These are phyloP conservation scores for Biscogniauxia marginata DNA, from an alignment of 2,329 filamentous ascomycete species.

Conservation along the genomic window DNA sequence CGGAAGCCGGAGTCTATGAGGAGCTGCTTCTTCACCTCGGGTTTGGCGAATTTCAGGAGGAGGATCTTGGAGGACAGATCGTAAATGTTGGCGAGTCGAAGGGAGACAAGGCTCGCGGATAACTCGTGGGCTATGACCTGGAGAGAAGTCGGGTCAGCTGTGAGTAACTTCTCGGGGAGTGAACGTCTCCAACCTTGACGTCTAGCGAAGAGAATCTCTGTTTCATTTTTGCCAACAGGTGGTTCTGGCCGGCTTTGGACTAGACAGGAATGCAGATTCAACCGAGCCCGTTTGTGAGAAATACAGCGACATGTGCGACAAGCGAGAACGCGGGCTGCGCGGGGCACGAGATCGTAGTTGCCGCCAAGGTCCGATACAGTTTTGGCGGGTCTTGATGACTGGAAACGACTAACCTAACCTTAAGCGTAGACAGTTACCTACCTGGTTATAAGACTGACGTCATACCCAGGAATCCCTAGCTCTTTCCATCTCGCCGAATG, in stretches of 20 bases:
- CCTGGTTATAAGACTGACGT: not conserved
- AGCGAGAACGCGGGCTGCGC: not conserved
- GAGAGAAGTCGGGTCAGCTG: constrained; percentile 3
- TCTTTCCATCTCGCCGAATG: not conserved
- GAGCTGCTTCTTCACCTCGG: constrained; percentile 83
- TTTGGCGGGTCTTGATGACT: no score
- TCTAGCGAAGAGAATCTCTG: constrained; percentile 58
- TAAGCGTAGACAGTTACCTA: no score
- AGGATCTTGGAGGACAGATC: constrained; percentile 95
- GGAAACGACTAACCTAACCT: no score
- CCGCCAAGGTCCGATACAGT: no score
- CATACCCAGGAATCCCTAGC: not conserved
- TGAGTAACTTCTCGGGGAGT: not conserved
- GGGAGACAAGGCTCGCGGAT: constrained; percentile 67
- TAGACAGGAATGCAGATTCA: no score
- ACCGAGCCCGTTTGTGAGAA: not conserved
- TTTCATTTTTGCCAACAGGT: no score
- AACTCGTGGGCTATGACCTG: constrained; percentile 96
- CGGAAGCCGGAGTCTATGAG: constrained; percentile 94
- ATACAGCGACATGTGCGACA: not conserved
- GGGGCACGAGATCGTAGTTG: not conserved
- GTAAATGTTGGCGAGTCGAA: constrained; percentile 91
- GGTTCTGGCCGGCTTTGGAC: no score
- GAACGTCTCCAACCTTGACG: constrained; percentile 45
- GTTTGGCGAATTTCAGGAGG: constrained; percentile 91